Evolutionary conservation across 352 stramenopile species (phyloP).

Genomic region (Lagenidium sp.): DNA sequence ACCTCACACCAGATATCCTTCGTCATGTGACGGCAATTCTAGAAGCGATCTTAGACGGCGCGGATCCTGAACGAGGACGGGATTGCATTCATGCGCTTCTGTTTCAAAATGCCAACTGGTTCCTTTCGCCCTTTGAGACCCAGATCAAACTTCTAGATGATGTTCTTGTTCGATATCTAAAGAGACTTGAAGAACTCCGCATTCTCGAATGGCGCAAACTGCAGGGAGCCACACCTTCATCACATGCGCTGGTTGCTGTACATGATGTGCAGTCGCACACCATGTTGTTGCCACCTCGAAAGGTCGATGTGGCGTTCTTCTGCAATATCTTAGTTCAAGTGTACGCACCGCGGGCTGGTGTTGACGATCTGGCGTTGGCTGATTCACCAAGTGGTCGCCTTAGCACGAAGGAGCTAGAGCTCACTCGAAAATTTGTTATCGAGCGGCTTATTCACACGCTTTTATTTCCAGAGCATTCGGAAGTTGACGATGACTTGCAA

Average conservation of each 20-base stretch:
- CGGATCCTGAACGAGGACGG: conserved; percentile 17
- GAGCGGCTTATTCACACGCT: conserved; percentile 60
- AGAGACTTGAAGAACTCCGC: conserved; percentile 33
- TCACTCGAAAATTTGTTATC: conserved; percentile 33
- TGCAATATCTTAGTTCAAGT: conserved; percentile 70
- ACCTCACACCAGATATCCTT: conserved; percentile 48
- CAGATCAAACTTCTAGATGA: conserved; percentile 58
- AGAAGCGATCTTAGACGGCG: conserved; percentile 39
- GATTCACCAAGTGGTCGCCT: no score
- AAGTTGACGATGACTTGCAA: conserved; percentile 18
- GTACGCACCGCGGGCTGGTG: conserved; percentile 23
- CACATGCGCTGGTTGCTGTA: no score
- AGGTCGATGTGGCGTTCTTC: conserved; percentile 65
- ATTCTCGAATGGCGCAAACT: not conserved
- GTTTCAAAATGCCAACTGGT: conserved; percentile 77
- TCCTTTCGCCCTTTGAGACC: conserved; percentile 63
- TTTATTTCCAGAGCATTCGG: conserved; percentile 32
- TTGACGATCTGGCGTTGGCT: conserved; percentile 11
- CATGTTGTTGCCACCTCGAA: not conserved
- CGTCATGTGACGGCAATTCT: conserved; percentile 55
- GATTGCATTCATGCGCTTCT: conserved; percentile 57
- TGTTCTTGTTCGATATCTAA: conserved; percentile 47
- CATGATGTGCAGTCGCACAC: not conserved
- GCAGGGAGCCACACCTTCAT: no score
- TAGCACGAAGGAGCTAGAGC: conserved; percentile 8